phyloP scores from a whole-genome alignment of 2,329 filamentous ascomycete genomes.

The Geosmithia flava region DNA sequence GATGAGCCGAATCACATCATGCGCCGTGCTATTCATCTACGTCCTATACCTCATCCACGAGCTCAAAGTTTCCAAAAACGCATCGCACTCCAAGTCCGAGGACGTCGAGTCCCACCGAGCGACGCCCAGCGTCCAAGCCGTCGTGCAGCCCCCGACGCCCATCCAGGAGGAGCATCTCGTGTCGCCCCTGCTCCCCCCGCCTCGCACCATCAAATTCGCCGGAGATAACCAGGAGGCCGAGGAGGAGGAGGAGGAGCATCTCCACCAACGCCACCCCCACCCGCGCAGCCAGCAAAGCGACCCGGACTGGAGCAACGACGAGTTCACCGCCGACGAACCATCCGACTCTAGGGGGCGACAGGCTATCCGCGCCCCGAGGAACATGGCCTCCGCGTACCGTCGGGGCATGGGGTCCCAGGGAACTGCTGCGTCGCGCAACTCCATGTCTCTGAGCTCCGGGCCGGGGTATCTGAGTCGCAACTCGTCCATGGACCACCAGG shows the following conservation, averaged over 20 bases:
- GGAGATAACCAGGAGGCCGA: slow-evolving; percentile 1
- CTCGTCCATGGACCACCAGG: slow-evolving; percentile 1
- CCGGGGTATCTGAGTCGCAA: neutral
- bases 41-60: slow-evolving; percentile 65
- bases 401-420: too few species aligned
- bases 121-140: slow-evolving; percentile 1
- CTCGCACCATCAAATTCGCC: slow-evolving; percentile 11
- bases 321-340: neutral
- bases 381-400: neutral
- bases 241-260: neutral
- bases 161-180: neutral
- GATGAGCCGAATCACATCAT: slow-evolving; percentile 66
- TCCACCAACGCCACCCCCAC: neutral
- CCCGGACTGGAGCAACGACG: neutral
- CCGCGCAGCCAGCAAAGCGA: neutral
- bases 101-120: neutral
- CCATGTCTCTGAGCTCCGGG: neutral
- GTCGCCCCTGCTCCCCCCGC: slow-evolving; percentile 1
- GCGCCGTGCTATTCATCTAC: slow-evolving; percentile 64
- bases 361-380: neutral
- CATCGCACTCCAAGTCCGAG: slow-evolving; percentile 48
- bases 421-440: neutral
- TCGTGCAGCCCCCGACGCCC: neutral
- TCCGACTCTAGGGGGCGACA: too few species aligned
- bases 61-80: slow-evolving; percentile 50